Base-by-base conservation (phyloP, 345 rosid genomes). In the Murraya paniculata region DNA sequence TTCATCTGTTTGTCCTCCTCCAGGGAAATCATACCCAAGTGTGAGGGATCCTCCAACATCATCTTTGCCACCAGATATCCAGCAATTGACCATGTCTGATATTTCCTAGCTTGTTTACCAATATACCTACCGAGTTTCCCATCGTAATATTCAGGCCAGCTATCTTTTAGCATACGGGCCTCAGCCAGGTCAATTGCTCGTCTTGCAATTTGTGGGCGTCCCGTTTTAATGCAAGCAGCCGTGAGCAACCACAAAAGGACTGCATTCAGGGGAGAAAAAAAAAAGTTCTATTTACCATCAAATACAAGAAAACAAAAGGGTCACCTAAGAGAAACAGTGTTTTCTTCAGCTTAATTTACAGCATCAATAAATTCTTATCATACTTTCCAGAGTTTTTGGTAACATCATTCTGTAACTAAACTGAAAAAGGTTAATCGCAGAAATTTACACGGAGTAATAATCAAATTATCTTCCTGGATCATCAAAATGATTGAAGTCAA, bases 221-320 rank as follows among this genome's bases (percentile, higher is more conserved):
- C 85, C 48, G 85, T 85, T 68, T 85, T 85, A 74, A 82, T 85
- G 79, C 81, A 74, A 4, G 85, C 85, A 70, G 85, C 87, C 30
- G 85, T 82, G 53, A 85, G 81, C 80, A 85, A n/a, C 87, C 87
- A 85, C 74, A 82, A 55, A 21, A 85, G 85, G 67, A 85, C 87
- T 82, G 81, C 77, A 71, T 64, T 71, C 21, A 39, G 19, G 9
- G 13, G 21, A 14, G 24, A 24, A 9, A 28, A 7, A 22, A 24
- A 6, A 4, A 61, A 73, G 8, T 13, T 62, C 24, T 24, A 33
- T 30, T 16, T 62, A 45, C 50, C 50, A 45, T 45, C 50, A 11
- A 45, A 45, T 13, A 33, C 22, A 64, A 33, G 45, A 53, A 55
- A 28, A 53, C n/a, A 8, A 9, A 53, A 53, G 33, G 39, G 62